Conservation (phyloP, 2,329 filamentous ascomycete genomes). For the Cladosporium austrohemisphaericum region DNA sequence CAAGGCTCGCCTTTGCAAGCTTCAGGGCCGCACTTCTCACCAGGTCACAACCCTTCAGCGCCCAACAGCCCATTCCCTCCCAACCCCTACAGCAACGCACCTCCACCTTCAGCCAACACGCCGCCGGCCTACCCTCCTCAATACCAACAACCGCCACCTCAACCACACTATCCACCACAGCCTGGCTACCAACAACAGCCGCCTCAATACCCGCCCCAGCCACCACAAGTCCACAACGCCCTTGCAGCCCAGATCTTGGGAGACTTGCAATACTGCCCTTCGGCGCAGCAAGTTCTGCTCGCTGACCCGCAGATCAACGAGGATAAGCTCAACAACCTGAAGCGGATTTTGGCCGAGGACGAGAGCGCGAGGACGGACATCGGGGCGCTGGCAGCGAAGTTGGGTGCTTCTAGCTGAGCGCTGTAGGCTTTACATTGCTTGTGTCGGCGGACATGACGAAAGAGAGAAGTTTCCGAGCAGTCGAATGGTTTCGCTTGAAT, state of each 20-base stretch:
- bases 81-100: constrained; percentile 3
- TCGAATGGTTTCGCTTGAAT: no score
- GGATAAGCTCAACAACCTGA: constrained; percentile 69
- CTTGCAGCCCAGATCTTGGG: constrained; percentile 41
- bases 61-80: constrained; percentile 6
- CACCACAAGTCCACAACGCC: constrained; percentile 28
- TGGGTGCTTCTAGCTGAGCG: constrained; percentile 16
- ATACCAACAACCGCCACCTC: constrained; percentile 33
- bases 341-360: constrained; percentile 63
- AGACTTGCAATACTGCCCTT: constrained; percentile 39
- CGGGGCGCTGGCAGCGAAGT: constrained; percentile 26
- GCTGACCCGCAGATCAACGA: constrained; percentile 35
- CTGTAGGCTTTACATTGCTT: no score
- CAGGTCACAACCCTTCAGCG: constrained; percentile 24
- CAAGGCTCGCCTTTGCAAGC: constrained; percentile 9
- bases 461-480: no score
- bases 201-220: constrained; percentile 23
- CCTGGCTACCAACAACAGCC: constrained; percentile 17
- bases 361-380: constrained; percentile 61
- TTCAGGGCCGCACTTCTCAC: constrained; percentile 16
- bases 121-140: constrained; percentile 19
- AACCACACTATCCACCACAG: constrained; percentile 26
- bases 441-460: no score
- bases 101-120: constrained; percentile 38
- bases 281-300: constrained; percentile 39